A percentile compares a stretch with the other conserved stretches of the same genome.
phyloP scores from a whole-genome alignment of 169 alveolate genomes.

The Cytauxzoon felis region DNA sequence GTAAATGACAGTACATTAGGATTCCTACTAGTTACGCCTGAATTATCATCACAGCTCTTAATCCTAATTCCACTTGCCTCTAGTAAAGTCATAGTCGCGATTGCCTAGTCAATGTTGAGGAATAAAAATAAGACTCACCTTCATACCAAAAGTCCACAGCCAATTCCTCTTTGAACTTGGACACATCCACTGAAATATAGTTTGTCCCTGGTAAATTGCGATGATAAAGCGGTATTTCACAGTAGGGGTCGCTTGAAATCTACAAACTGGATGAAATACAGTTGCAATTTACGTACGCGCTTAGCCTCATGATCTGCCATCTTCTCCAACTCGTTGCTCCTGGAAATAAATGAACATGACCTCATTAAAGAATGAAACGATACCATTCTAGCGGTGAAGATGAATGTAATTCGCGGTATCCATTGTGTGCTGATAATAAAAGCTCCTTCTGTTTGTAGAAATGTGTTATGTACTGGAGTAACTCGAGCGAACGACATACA shows the following conservation, averaged over 20 bases:
- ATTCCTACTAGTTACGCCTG: conserved; percentile 44
- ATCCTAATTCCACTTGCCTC: not conserved
- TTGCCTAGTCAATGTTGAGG: conserved; percentile 11
- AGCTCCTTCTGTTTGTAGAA: conserved; percentile 16
- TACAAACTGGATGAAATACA: not conserved
- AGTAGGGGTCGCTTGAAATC: conserved; percentile 19
- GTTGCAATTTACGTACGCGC: not conserved
- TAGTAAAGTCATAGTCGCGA: conserved; percentile 54
- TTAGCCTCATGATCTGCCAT: conserved; percentile 25
- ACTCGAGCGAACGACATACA: not conserved
- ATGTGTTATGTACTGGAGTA: not conserved
- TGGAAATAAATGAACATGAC: not conserved
- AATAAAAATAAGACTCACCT: conserved; percentile 17
- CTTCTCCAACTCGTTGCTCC: conserved; percentile 29
- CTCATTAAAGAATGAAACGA: not conserved
- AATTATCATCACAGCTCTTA: not conserved
- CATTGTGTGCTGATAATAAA: conserved; percentile 46
- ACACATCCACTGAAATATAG: conserved; percentile 22
- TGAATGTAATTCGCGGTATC: conserved; percentile 45
- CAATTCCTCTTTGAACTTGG: conserved; percentile 20
- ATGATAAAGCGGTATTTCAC: conserved; percentile 51
- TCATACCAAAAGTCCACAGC: conserved; percentile 61
- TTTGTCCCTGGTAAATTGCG: conserved; percentile 55
- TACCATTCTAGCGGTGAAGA: conserved; percentile 51
- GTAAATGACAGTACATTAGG: conserved; percentile 58